These are phyloP conservation scores for Myochromella boudieri DNA, from an alignment of 768 basidiomycete genomes.

Conservation along the genomic window DNA sequence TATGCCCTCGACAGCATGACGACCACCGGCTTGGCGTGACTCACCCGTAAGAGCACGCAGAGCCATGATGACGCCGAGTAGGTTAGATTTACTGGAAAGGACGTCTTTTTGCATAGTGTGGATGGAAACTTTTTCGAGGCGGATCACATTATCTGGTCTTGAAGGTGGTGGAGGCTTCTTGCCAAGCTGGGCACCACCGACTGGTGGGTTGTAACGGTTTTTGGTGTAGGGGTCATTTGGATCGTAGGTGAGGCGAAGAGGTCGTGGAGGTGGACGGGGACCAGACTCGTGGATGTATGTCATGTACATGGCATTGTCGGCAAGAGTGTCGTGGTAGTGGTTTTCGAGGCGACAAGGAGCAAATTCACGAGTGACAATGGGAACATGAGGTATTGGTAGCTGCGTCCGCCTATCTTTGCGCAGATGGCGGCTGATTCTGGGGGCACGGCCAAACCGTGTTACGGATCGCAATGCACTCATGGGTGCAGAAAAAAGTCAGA, in stretches of 20 bases:
- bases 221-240: conserved; percentile 80
- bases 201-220: conserved; percentile 72
- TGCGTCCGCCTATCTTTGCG: conserved; percentile 46
- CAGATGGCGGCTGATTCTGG: conserved; percentile 43
- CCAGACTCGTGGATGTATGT: conserved; percentile 77
- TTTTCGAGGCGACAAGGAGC: conserved; percentile 72
- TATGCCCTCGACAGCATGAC: conserved; percentile 70
- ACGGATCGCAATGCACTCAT: too few species aligned
- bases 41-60: conserved; percentile 87
- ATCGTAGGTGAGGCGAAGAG: conserved; percentile 70
- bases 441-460: conserved; percentile 52
- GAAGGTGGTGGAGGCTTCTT: conserved; percentile 67
- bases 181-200: conserved; percentile 69
- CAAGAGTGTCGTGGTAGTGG: conserved; percentile 82
- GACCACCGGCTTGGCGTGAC: conserved; percentile 70
- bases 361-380: conserved; percentile 66
- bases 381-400: conserved; percentile 75
- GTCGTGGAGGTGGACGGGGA: conserved; percentile 51
- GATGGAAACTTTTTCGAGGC: conserved; percentile 81
- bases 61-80: conserved; percentile 86
- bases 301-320: conserved; percentile 93
- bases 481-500: too few species aligned
- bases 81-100: conserved; percentile 61
- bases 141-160: conserved; percentile 66
- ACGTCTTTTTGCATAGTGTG: conserved; percentile 88